A percentile compares a stretch with the other conserved stretches of the same genome.
Conservation (phyloP, 345 rosid genomes). For the Boechera divaricarpa region DNA sequence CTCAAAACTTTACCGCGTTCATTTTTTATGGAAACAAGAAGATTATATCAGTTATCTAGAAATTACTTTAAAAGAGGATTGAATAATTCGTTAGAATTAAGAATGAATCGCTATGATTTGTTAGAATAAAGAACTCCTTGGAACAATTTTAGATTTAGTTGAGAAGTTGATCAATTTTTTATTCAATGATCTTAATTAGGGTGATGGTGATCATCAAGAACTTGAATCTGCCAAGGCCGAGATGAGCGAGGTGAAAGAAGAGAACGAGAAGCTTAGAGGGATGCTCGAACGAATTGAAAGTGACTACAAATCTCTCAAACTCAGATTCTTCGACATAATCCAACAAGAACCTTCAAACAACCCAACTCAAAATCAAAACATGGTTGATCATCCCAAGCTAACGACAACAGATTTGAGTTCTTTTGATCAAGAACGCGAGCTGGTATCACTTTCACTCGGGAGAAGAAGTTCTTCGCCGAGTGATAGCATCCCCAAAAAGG, state of each 20-base stretch:
- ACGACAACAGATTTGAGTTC: slow-evolving; percentile 35
- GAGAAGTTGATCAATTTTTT: not conserved
- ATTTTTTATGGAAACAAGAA: not conserved
- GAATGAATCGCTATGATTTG: not conserved
- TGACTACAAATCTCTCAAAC: slow-evolving; percentile 68
- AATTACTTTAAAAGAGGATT: not conserved
- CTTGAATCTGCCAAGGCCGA: slow-evolving; percentile 71
- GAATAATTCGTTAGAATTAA: slow-evolving; percentile 9
- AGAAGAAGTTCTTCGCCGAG: slow-evolving; percentile 54
- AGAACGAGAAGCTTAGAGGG: slow-evolving; percentile 66
- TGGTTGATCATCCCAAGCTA: slow-evolving; percentile 26
- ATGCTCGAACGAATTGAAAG: slow-evolving; percentile 61
- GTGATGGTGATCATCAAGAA: slow-evolving; percentile 48
- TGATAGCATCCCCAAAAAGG: slow-evolving; percentile 41
- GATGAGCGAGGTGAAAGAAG: slow-evolving; percentile 77
- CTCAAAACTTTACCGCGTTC: not conserved
- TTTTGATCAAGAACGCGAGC: slow-evolving; percentile 51
- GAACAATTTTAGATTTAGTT: not conserved
- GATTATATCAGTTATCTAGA: not conserved
- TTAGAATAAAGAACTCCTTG: not conserved
- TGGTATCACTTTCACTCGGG: slow-evolving; percentile 83
- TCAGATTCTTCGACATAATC: slow-evolving; percentile 64
- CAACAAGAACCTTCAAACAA: slow-evolving; percentile 49
- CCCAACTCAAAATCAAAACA: slow-evolving; percentile 29
- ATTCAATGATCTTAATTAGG: slow-evolving; percentile 29